Conservation (phyloP, 306 rosid genomes). For the Citrullus mucosospermus region DNA sequence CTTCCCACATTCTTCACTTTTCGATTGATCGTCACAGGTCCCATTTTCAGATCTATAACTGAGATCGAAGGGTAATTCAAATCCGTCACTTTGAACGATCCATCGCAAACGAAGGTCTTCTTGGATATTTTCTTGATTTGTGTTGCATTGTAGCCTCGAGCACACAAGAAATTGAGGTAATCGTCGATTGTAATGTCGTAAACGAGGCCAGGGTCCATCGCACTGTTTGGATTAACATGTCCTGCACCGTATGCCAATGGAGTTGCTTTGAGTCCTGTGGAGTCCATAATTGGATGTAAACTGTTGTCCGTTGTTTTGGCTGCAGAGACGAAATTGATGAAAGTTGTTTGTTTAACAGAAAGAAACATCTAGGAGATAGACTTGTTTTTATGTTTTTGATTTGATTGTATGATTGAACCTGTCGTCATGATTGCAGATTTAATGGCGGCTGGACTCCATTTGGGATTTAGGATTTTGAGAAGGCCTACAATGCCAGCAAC, state of each 20-base stretch:
- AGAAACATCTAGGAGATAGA: neutral
- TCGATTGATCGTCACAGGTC: constrained; percentile 20
- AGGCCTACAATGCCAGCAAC: constrained; percentile 44
- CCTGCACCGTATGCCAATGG: constrained; percentile 42
- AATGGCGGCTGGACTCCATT: neutral
- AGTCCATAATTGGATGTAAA: constrained; percentile 1
- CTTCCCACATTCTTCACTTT: constrained; percentile 43
- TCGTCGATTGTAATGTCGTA: constrained; percentile 29
- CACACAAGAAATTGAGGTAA: constrained; percentile 47
- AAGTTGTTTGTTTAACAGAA: neutral
- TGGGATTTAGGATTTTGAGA: constrained; percentile 36
- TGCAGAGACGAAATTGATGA: constrained; percentile 5
- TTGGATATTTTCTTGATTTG: constrained; percentile 10
- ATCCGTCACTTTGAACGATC: constrained; percentile 20
- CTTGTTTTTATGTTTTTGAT: neutral
- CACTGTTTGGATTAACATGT: constrained; percentile 38
- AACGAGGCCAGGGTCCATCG: constrained; percentile 49
- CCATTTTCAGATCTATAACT: neutral
- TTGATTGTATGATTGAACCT: neutral
- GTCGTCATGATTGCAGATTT: neutral
- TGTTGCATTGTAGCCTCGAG: constrained; percentile 27
- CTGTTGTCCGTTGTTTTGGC: constrained; percentile 20
- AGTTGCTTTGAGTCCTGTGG: constrained; percentile 9
- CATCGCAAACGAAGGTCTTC: constrained; percentile 20
- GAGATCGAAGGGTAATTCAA: constrained; percentile 59